Base-by-base conservation (phyloP, 2,329 filamentous ascomycete genomes). In the Aspergillus oerlinghausenensis region DNA sequence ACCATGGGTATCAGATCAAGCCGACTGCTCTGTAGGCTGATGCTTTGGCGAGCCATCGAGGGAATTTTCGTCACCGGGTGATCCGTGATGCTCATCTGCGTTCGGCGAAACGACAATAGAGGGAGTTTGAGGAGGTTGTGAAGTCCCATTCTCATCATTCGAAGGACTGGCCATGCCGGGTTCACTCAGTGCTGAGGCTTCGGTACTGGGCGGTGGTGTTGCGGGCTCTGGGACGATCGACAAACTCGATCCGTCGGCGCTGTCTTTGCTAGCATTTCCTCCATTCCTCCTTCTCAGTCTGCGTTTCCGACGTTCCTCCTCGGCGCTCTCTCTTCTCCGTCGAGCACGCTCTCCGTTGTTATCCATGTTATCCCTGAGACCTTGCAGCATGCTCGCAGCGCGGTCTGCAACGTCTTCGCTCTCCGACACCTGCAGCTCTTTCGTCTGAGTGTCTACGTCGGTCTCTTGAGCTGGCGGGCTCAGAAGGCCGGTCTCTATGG, bases 311-410 rank as follows among this genome's bases (percentile, higher is more conserved):
- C 90, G 79, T 74, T 95, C 90, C 61, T 90, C 88, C 64, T 94
- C 90, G 1, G 90, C 89, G 59, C 85, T 90, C 70, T 92, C 88
- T 67, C 88, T 77, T 65, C 86, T 76, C 55, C 85, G 82, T 54
- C 91, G 78, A 55, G 90, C 79, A 11, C 79, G 76, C 21, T 76
- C 78, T 7, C 80, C 82, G 23, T 83, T 38, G 14, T 38, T 84
- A 50, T 87, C 80, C 3, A 66, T 67, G 45, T 84, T 84, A 45
- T 85, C 81, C 57, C 91, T 84, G 73, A 97, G 87, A 49, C 91
- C 91, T 69, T 96, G 89, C 29, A 97, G 79, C 71, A 97, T 79
- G 61, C 87, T 84, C 1, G 91, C 91, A 2, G 93, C 92, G 52
- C 92, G 85, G 64, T 92, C 88, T 3, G 91, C 92, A 28, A 97